These are phyloP conservation scores for Pyrenula aspistea DNA, from an alignment of 495 filamentous ascomycete species.

Conservation along the genomic window DNA sequence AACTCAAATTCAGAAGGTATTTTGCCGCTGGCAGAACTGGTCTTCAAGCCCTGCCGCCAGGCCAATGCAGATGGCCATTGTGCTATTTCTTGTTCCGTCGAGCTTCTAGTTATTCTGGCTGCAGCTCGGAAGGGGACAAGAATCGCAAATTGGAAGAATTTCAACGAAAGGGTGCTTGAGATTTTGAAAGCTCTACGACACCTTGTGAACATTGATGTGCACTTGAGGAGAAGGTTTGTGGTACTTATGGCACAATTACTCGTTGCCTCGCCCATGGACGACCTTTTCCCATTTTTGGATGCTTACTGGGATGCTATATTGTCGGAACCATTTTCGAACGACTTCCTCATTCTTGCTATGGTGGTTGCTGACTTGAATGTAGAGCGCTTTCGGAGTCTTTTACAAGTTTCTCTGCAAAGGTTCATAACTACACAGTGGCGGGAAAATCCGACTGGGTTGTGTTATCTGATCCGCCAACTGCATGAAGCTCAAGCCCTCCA, in stretches of 20 bases:
- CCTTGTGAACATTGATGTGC: constrained; percentile 15
- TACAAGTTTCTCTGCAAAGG: constrained; percentile 73
- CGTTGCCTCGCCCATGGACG: constrained; percentile 68
- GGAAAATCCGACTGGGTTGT: constrained; percentile 53
- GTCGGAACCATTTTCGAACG: constrained; percentile 43
- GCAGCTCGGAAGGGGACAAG: constrained; percentile 69
- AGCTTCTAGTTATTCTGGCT: constrained; percentile 45
- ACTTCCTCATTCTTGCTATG: constrained; percentile 76
- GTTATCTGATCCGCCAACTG: constrained; percentile 57
- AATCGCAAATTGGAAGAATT: constrained; percentile 55
- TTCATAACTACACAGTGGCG: constrained; percentile 67
- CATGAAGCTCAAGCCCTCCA: constrained; percentile 28
- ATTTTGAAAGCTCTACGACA: constrained; percentile 23
- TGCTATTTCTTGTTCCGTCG: neutral
- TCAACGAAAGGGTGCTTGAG: constrained; percentile 48
- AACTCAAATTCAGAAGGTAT: constrained; percentile 64
- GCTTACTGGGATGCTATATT: constrained; percentile 51
- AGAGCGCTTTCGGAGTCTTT: constrained; percentile 64
- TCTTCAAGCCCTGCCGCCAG: neutral
- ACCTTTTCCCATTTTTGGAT: constrained; percentile 55
- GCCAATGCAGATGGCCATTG: neutral
- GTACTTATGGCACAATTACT: constrained; percentile 55
- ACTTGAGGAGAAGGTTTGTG: constrained; percentile 26
- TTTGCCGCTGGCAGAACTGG: constrained; percentile 1
- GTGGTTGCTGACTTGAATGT: constrained; percentile 59